Evolutionary conservation across 192 early-diverging fungal genomes (phyloP).

Genomic region (Gamsiella multidivaricata): DNA sequence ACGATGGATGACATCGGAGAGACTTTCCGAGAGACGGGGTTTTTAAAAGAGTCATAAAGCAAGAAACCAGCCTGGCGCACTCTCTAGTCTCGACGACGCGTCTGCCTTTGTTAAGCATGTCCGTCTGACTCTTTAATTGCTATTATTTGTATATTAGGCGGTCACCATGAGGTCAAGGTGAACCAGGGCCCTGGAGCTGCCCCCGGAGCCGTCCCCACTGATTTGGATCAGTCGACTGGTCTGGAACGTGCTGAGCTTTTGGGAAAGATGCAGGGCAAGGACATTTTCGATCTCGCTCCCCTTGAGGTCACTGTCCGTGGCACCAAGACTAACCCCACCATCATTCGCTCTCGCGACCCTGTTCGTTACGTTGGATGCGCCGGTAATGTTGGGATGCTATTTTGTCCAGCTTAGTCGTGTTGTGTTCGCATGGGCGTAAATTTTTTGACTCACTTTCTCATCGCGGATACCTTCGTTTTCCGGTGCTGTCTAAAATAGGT

Average conservation of each 20-base stretch:
- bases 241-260: constrained; percentile 91
- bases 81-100: too few species aligned
- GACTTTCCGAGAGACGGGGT: constrained; percentile 5
- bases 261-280: constrained; percentile 84
- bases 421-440: background rate
- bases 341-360: constrained; percentile 84
- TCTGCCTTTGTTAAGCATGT: too few species aligned
- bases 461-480: background rate
- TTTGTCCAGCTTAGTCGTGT: too few species aligned
- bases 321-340: constrained; percentile 86
- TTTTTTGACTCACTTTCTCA: background rate
- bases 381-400: constrained; percentile 78
- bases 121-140: constrained; percentile 1
- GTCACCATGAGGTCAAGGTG: constrained; percentile 49
- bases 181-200: constrained; percentile 71
- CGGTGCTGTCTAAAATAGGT: constrained; percentile 63
- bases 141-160: constrained; percentile 24
- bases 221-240: constrained; percentile 92
- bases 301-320: constrained; percentile 78
- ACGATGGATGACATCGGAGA: background rate
- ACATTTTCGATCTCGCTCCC: constrained; percentile 90
- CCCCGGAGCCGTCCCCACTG: constrained; percentile 81
- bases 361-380: constrained; percentile 93
- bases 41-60: too few species aligned
- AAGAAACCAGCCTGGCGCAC: too few species aligned